A percentile compares a stretch with the other conserved stretches of the same genome.
Conservation (phyloP, 257 asterid genomes). For the Voacanga thouarsii region DNA sequence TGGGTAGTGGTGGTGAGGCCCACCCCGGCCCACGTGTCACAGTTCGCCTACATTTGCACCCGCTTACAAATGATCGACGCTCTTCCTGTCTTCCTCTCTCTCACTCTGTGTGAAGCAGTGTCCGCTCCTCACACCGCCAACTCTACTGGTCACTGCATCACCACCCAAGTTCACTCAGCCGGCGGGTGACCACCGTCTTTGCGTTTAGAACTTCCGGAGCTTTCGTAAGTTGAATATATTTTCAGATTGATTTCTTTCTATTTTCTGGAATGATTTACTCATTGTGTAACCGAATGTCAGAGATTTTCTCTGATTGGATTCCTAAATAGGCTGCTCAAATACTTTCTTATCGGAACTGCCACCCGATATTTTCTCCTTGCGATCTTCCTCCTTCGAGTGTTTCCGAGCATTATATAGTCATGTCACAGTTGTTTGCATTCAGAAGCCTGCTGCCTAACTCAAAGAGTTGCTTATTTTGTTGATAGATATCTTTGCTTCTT, state of each 20-base stretch:
- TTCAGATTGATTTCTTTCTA: background rate
- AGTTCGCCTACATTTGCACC: background rate
- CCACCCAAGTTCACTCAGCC: background rate
- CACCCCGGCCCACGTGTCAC: conserved; percentile 16
- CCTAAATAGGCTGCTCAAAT: background rate
- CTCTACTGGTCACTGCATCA: background rate
- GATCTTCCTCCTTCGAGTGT: background rate
- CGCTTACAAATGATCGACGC: conserved; percentile 5
- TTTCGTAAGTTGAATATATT: background rate
- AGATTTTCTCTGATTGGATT: background rate
- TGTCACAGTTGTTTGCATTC: background rate
- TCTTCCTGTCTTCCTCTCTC: background rate
- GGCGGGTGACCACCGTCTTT: background rate
- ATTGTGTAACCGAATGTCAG: background rate
- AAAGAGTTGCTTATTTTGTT: background rate
- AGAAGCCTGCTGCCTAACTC: background rate
- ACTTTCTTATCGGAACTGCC: background rate
- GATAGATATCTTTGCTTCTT: background rate
- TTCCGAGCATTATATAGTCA: background rate
- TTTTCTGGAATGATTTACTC: background rate
- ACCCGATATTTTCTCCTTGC: background rate
- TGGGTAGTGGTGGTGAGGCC: background rate
- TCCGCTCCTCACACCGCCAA: background rate
- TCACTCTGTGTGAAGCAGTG: background rate
- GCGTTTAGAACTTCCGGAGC: background rate